A percentile compares a stretch with the other conserved stretches of the same genome.
Evolutionary conservation across 345 rosid species (phyloP).

Genomic region (Camelina neglecta): DNA sequence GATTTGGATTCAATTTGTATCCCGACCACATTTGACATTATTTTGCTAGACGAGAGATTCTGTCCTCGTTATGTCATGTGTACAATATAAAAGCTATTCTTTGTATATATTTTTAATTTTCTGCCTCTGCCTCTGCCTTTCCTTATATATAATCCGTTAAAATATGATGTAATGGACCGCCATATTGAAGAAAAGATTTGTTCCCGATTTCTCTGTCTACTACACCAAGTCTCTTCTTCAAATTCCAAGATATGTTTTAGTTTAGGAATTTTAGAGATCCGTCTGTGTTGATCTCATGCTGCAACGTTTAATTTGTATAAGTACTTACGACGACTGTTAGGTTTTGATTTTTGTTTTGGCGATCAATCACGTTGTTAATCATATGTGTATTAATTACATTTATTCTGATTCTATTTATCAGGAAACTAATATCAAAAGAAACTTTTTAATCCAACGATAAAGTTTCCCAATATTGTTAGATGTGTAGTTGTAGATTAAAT

Average conservation of each 20-base stretch:
- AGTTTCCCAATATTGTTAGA: background rate
- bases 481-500: background rate
- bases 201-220: constrained; percentile 12
- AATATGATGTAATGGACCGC: constrained; percentile 38
- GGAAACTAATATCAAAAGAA: background rate
- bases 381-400: background rate
- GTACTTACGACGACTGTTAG: background rate
- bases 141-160: background rate
- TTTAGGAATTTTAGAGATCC: background rate
- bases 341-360: background rate
- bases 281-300: constrained; percentile 8
- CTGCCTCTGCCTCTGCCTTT: background rate
- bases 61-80: constrained; percentile 29
- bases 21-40: constrained; percentile 78
- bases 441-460: background rate
- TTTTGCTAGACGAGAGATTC: constrained; percentile 34
- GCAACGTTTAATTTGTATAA: background rate
- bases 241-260: no score
- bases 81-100: constrained; percentile 30
- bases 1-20: constrained; percentile 60
- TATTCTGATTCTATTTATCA: background rate
- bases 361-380: background rate
- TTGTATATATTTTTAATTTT: background rate
- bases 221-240: background rate
- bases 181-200: constrained; percentile 20